Evolutionary conservation across 1,284 basidiomycete genomes (phyloP), one percentile per base, ranked within the genome.

Genomic region (Flammula alnicola): DNA sequence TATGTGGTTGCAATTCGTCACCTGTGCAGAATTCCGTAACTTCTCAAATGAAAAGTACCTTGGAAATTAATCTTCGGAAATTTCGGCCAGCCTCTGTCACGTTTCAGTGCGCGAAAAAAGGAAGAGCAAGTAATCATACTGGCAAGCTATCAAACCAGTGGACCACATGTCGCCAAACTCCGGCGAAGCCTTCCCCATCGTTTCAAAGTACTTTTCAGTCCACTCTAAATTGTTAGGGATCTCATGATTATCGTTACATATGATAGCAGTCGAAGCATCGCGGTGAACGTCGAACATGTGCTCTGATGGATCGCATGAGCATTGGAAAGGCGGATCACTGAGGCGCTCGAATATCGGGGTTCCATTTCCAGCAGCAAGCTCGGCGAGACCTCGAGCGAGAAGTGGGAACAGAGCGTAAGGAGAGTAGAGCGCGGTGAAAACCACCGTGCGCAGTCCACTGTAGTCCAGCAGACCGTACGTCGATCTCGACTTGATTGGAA

Each of bases 201-300:
- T 53, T 5, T 62, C 37, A 35, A 60, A 65, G 47, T 67, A 67
- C 8, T 57, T 43, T 33, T 64, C 53, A 3, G 64, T 51, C 25
- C 61, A 59, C 29, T 64, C 58, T 8, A 72, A 45, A 44, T 56
- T 41, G 25, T 52, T 46, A 9, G 65, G 61, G 17, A 72, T 55
- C 12, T 54, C 41, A 35, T 66, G 62, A 4, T 69, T 74, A 52
- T 78, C 76, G 14, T 69, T 70, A 53, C 76, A 77, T 1, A 63
- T 26, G 29, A 75, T 67, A 1, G 70, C 61, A 0, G 53, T 43
- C 42, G 51, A 44, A 4, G 63, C 66, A 31, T 76, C 74, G 19
- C 31, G 48, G 14, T 52, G 47, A 1, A 26, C 14, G 25, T 57
- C 54, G 4, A 52, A 43, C 6, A n/a, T 23, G 8, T 47, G 46